Evolutionary conservation across 2,329 filamentous ascomycete species (phyloP).

Genomic region (Rachicladosporium sp.): DNA sequence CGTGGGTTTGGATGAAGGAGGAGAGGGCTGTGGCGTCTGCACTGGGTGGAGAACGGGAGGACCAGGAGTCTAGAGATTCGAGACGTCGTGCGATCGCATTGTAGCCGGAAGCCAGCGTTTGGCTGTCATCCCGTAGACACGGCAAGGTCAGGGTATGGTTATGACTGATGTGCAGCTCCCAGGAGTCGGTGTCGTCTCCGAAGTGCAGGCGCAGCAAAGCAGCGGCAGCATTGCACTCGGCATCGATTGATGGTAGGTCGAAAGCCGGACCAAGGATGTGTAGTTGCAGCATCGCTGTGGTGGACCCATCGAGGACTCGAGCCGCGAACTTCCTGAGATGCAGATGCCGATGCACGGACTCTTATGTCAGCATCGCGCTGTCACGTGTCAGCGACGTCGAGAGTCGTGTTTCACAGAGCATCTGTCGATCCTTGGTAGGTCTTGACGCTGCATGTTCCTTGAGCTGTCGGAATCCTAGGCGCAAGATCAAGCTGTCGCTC

Average conservation of each 20-base stretch:
- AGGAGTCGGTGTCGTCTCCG: constrained; percentile 39
- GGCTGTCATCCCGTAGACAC: constrained; percentile 39
- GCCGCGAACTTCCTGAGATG: too few species aligned
- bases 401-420: too few species aligned
- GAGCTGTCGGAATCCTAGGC: too few species aligned
- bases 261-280: constrained; percentile 88
- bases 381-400: not conserved
- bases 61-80: constrained; percentile 12
- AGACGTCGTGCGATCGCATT: constrained; percentile 49
- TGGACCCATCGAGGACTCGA: not conserved
- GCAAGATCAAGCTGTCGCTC: too few species aligned
- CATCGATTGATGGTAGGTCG: constrained; percentile 76
- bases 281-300: constrained; percentile 32
- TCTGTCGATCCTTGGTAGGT: too few species aligned
- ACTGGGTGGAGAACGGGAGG: constrained; percentile 22
- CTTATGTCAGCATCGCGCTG: not conserved
- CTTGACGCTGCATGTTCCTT: too few species aligned
- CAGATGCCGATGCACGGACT: not conserved
- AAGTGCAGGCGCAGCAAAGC: constrained; percentile 59
- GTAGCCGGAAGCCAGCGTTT: constrained; percentile 47
- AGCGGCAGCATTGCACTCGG: constrained; percentile 76
- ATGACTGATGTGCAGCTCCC: constrained; percentile 55
- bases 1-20: constrained; percentile 57
- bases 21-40: constrained; percentile 29
- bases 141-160: constrained; percentile 16